Evolutionary conservation across 2,329 filamentous ascomycete genomes (phyloP), one percentile per base, ranked within the genome.

Genomic region (Calonectria leucothoes): DNA sequence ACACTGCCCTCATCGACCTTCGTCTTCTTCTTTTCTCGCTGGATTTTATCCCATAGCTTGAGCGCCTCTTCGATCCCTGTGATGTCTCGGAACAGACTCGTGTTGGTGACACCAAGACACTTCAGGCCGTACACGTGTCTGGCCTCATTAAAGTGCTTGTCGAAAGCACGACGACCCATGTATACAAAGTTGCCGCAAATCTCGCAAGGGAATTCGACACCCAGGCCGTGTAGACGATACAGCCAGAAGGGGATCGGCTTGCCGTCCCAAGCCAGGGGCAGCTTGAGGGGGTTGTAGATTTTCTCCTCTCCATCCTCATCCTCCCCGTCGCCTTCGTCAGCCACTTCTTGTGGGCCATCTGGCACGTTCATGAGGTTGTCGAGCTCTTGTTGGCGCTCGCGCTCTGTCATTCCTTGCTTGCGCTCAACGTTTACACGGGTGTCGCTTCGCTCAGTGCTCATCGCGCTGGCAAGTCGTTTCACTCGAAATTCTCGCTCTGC

Each of bases 191-290:
- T 98, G 70, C 97, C 97, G 82, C 97, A 99, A 70, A 99, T 95
- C 83, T 99, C 96, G 87, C 97, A 99, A 0, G 94, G 90, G 78
- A 98, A 98, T 80, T 99, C 97, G 15, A 98, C 95, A 11, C 97
- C 97, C 31, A 99, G 88, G 1, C 97, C 97, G 82, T 99, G 97
- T 20, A 99, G 89, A 79, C 98, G 97, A 89, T 98, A 99, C 20
- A 99, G 90, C 97, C 97, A 99, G 88, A 97, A 99, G 0, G 97
- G 97, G 80, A 99, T 99, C 0, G 97, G 97, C 83, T 99, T 99
- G 79, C 97, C 97, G 78, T 99, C 97, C 97, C 97, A 99, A 3
- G 95, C 96, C 10, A 99, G 89, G 0, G 97, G 97, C 2, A 99
- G 89, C 83, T 99, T 99, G 77, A 99, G 90, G 0, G 97, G 97